Base-by-base conservation (phyloP, 305 asterid species). In the Striga hermonthica region DNA sequence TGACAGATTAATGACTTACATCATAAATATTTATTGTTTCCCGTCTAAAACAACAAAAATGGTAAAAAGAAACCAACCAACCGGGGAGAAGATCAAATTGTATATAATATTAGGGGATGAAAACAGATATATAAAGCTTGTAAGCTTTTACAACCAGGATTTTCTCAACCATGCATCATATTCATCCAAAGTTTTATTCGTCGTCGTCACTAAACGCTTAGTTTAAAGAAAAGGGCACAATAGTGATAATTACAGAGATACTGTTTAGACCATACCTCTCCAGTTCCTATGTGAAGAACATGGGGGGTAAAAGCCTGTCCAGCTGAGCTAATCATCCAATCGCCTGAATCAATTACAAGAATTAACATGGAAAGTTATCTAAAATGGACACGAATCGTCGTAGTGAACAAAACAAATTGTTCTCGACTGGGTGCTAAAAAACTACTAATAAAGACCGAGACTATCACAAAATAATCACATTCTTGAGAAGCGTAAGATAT, bases 271-370 rank as follows among this genome's bases (percentile, higher is more conserved):
- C 58, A 59, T 66, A 79, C 83, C 80, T 79, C 83, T 69, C 81
- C 83, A 61, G 16, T 74, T 40, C 75, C 80, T 52, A 83, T 71
- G 11, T 76, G 82, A 45, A 85, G 67, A 59, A 85, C 79, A 67
- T 83, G 89, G 12, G 89, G 89, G 7, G 89, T 78, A 72, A 85
- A 85, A 36, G 89, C 92, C 48, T 78, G 49, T 67, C 92, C 89
- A 65, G 87, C 89, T 5, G 87, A 81, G 75, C 69, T 79, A 69
- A 79, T 85, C 92, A 85, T 85, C 87, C 92, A 85, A 74, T 81
- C 89, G 61, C 89, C 92, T 85, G 72, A 56, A 11, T 31, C 47
- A 65, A 59, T 61, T 39, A 36, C 35, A 41, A 72, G 59, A 13
- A 52, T 31, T 0, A 12, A n/a, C 8, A 47, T 9, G 45, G 55